A percentile compares a stretch with the other conserved stretches of the same genome.
phyloP scores from a whole-genome alignment of 192 early-diverging fungal genomes.

The Lobosporangium transversale region DNA sequence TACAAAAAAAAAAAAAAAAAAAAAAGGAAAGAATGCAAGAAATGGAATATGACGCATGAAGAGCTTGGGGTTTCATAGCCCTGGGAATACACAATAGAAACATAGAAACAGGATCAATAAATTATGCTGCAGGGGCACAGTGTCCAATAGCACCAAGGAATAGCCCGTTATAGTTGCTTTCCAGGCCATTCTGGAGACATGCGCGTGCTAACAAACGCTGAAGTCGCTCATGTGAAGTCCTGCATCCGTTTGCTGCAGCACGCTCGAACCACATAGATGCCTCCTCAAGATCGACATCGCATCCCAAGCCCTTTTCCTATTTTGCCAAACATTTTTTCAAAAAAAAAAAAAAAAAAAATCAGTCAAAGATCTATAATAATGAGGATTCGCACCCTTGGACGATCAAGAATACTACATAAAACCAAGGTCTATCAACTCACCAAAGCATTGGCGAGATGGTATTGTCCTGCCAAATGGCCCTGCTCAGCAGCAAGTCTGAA shows the following conservation, averaged over 20 bases:
- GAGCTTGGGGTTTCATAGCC: background rate
- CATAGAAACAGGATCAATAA: slow-evolving; percentile 2
- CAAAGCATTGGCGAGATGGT: slow-evolving; percentile 58
- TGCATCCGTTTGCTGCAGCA: slow-evolving; percentile 59
- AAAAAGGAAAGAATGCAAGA: background rate
- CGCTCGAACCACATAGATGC: slow-evolving; percentile 56
- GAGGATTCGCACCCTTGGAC: too few relatives aligned
- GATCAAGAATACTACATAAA: too few relatives aligned
- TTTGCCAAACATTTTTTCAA: too few relatives aligned
- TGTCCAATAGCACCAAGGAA: slow-evolving; percentile 47
- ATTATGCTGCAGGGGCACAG: slow-evolving; percentile 62
- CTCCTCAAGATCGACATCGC: slow-evolving; percentile 50
- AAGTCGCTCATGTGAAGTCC: slow-evolving; percentile 59
- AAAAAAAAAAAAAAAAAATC: too few relatives aligned
- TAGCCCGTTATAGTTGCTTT: slow-evolving; percentile 45
- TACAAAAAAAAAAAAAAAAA: background rate
- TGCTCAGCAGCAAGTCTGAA: slow-evolving; percentile 70
- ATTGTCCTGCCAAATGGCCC: slow-evolving; percentile 69
- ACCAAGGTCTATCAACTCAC: too few relatives aligned
- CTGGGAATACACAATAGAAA: slow-evolving; percentile 5
- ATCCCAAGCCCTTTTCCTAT: slow-evolving; percentile 55
- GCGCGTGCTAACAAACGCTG: slow-evolving; percentile 60
- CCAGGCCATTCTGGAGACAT: slow-evolving; percentile 61
- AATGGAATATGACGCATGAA: background rate
- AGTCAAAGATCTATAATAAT: too few relatives aligned